Percentiles rank a stretch among this genome's conserved stretches.
These are phyloP conservation scores for Vanrija humicola DNA, from an alignment of 1,284 basidiomycete genomes.

Conservation along the genomic window DNA sequence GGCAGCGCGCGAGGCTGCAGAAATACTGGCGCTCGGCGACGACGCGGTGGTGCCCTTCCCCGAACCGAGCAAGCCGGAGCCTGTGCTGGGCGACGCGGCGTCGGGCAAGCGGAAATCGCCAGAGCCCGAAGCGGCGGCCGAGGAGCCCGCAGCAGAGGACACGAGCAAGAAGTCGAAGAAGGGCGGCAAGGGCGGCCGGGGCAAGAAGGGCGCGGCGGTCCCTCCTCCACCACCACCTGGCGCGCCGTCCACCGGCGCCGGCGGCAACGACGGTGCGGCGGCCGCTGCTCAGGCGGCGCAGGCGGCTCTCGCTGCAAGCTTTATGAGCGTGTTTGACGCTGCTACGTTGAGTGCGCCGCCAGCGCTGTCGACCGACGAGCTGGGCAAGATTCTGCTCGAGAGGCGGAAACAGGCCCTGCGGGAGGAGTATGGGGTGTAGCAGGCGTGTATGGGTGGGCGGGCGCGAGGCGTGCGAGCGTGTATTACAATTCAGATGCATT, in stretches of 20 bases:
- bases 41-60: slow-evolving; percentile 9
- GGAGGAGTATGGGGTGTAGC: slow-evolving; percentile 62
- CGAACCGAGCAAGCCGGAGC: not conserved
- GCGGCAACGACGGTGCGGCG: slow-evolving; percentile 6
- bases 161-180: slow-evolving; percentile 7
- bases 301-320: slow-evolving; percentile 39
- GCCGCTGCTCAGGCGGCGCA: slow-evolving; percentile 18
- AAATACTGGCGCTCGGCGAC: slow-evolving; percentile 14
- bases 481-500: too few species aligned
- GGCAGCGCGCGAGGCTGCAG: slow-evolving; percentile 35
- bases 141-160: slow-evolving; percentile 1
- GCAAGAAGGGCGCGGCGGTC: slow-evolving; percentile 52
- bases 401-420: slow-evolving; percentile 77
- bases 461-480: too few species aligned
- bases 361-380: slow-evolving; percentile 69
- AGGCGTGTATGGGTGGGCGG: not conserved
- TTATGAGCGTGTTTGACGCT: slow-evolving; percentile 69
- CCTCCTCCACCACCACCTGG: slow-evolving; percentile 20
- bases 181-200: slow-evolving; percentile 65
- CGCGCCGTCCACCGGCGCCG: slow-evolving; percentile 1
- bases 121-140: slow-evolving; percentile 10
- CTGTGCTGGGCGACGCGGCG: not conserved
- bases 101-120: slow-evolving; percentile 11
- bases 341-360: slow-evolving; percentile 70
- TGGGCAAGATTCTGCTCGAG: slow-evolving; percentile 71